phyloP scores from a whole-genome alignment of 2,329 filamentous ascomycete genomes.

The Penicillium vulpinum region DNA sequence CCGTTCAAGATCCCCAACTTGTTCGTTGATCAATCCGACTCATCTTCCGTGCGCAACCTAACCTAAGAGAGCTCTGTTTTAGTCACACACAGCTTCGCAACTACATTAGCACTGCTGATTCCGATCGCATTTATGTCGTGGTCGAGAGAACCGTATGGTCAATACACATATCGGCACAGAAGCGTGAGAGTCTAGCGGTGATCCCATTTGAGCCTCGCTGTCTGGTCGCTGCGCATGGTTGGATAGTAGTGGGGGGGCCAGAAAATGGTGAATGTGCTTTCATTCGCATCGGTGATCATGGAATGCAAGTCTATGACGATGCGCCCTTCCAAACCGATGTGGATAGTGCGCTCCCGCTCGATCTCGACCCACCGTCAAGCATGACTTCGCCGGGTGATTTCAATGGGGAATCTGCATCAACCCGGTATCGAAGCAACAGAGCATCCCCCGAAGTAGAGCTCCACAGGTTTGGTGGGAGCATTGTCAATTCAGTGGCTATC shows the following conservation, averaged over 20 bases:
- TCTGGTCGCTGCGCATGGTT: conserved; percentile 80
- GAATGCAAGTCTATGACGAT: conserved; percentile 41
- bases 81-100: conserved; percentile 67
- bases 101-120: conserved; percentile 77
- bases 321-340: conserved; percentile 48
- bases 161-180: conserved; percentile 67
- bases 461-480: conserved; percentile 62
- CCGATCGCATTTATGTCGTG: conserved; percentile 81
- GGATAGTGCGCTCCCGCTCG: conserved; percentile 59
- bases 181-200: conserved; percentile 70
- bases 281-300: conserved; percentile 59
- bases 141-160: conserved; percentile 72
- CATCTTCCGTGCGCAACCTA: conserved; percentile 2
- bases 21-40: conserved; percentile 47
- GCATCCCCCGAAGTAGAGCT: conserved; percentile 51
- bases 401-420: conserved; percentile 20
- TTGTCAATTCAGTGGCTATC: conserved; percentile 67
- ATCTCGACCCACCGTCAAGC: conserved; percentile 38
- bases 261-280: conserved; percentile 84
- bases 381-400: conserved; percentile 26
- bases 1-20: conserved; percentile 65
- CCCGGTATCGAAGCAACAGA: conserved; percentile 20
- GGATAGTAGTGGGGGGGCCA: conserved; percentile 83
- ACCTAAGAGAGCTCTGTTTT: conserved; percentile 13
- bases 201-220: conserved; percentile 77